Base-by-base conservation (phyloP, 768 basidiomycete species). In the Tubosaeta sp. region DNA sequence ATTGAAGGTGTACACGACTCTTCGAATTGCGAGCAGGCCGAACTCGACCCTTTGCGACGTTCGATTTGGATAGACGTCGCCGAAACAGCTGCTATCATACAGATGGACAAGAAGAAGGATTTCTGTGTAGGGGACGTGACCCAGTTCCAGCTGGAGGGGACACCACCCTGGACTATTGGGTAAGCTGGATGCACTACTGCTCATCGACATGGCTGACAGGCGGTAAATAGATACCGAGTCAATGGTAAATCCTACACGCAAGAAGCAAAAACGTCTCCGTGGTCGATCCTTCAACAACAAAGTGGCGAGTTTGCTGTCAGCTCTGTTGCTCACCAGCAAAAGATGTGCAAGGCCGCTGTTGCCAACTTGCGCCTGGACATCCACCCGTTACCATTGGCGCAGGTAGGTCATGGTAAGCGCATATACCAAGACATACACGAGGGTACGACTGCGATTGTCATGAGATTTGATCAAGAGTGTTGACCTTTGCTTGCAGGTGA, bases 61-160 rank as follows among this genome's bases (percentile, higher is more conserved):
- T 81, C 81, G 16, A 77, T 90, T 34, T 88, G 86, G 86, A 80
- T 94, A 12, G 92, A 97, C 58, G 93, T 98, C n/a, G 90, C 93
- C 3, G 96, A 99, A 69, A 91, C 91, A 1, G 96, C 96, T 9
- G 83, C 90, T 12, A 93, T 99, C 48, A 78, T 92, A 41, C 87
- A 95, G 6, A 81, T 93, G 58, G 87, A 88, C 59, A 74, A 84
- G 50, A 77, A 82, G 50, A 76, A 76, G 58, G 86, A 98, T 62
- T 84, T 88, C 54, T 99, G 96, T 69, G 87, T 90, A 2, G 95
- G 94, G 9, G 93, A 97, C 53, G 76, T 83, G 25, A 77, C 89
- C 9, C 91, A 91, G 56, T 98, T 96, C 77, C 86, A 94, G 63
- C 75, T 99, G 14, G 92, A 96, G 68, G 96, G 96, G 39, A 88